Base-by-base conservation (phyloP, 306 rosid species). In the Pterocarpus macrocarpus region DNA sequence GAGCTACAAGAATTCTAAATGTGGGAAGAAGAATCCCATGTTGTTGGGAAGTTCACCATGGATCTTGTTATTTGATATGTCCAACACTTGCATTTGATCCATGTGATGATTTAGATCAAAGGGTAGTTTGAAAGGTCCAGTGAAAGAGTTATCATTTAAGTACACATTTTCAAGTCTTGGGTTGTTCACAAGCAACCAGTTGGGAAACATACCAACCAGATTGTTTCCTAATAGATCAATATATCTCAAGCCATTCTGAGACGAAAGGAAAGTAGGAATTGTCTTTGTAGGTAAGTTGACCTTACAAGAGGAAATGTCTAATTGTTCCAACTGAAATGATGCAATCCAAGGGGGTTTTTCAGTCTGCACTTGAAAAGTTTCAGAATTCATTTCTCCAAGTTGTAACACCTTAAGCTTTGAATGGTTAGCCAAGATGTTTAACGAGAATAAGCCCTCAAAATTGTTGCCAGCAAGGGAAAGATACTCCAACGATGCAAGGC, bases 391-490 rank as follows among this genome's bases (percentile, higher is more conserved):
- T 0, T 47, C 0, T 4, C 12, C 35, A 15, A 77, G 66, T 7
- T 0, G 0, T 5, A 77, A 50, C 4, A 0, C 17, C 69, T 70
- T 64, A 4, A 83, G 86, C 16, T 71, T 52, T 50, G 86, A 71
- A 52, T 70, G 79, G 17, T 71, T 75, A 5, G 52, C 38, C 22
- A 83, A 11, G 1, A 11, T 15, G 75, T 10, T 50, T 2, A 83
- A 63, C 7, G 86, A 64, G 70, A 83, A 83, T 41, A 5, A 2
- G 33, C 75, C 86, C 13, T 71, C 75, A 52, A 83, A 74, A 22
- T 22, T 22, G 28, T 22, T 22, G 28, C 50, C 6, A 33, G 0
- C 11, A 14, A 71, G 58, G 15, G 2, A 4, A 52, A 71, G 33
- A 15, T 4, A 2, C 28, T 49, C 67, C 0, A 70, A 17, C 2